Evolutionary conservation across 2,329 filamentous ascomycete species (phyloP).

Genomic region (Sordariomycetes sp.): DNA sequence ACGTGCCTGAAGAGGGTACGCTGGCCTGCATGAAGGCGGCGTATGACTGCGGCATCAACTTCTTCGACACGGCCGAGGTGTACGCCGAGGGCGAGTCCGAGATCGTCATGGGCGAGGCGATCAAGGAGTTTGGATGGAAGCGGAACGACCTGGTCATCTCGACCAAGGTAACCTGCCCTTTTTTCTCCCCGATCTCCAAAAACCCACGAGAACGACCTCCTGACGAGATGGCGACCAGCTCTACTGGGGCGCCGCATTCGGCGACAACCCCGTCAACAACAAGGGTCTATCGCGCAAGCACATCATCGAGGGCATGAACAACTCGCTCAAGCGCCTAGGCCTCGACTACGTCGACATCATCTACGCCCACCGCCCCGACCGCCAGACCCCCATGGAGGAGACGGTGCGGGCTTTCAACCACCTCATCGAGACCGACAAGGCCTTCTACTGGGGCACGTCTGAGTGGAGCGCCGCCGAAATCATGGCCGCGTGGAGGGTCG

Average conservation of each 20-base stretch:
- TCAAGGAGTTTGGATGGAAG: conserved; percentile 47
- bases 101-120: conserved; percentile 46
- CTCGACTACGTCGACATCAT: conserved; percentile 54
- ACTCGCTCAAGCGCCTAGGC: conserved; percentile 41
- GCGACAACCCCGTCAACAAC: conserved; percentile 52
- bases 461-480: conserved; percentile 57
- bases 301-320: conserved; percentile 51
- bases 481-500: conserved; percentile 45
- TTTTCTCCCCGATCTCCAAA: background rate
- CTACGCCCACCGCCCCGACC: conserved; percentile 56
- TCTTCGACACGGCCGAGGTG: conserved; percentile 47
- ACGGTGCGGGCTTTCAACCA: conserved; percentile 59
- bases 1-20: conserved; percentile 20
- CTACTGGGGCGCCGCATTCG: conserved; percentile 49
- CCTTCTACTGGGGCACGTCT: conserved; percentile 59
- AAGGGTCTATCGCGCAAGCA: conserved; percentile 56
- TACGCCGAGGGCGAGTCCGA: conserved; percentile 49
- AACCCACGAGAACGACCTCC: background rate
- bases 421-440: conserved; percentile 52
- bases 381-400: conserved; percentile 57
- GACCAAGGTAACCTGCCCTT: conserved; percentile 31
- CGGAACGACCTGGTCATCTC: conserved; percentile 46
- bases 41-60: conserved; percentile 47
- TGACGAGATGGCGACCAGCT: conserved; percentile 25
- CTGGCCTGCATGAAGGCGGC: conserved; percentile 49